Conservation (phyloP, 495 filamentous ascomycete species). For the Talaromyces trachyspermus region DNA sequence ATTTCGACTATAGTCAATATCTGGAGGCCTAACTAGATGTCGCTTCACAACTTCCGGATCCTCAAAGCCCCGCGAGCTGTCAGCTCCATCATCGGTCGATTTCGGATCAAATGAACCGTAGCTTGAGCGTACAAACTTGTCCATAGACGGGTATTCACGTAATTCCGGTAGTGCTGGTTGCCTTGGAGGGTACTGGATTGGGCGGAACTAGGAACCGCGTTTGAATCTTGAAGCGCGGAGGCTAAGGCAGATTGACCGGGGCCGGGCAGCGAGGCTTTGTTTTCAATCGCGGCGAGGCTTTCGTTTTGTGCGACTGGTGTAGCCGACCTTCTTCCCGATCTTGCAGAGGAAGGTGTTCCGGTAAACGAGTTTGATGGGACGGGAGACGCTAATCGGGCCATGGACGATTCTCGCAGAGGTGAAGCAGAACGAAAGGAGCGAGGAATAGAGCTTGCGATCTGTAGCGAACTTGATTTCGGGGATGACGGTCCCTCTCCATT, state of each 20-base stretch:
- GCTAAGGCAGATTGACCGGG: constrained; percentile 72
- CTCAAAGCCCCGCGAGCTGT: constrained; percentile 31
- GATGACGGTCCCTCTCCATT: constrained; percentile 34
- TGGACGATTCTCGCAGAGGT: constrained; percentile 55
- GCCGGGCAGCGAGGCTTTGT: constrained; percentile 43
- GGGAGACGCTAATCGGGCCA: constrained; percentile 65
- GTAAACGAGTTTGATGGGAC: constrained; percentile 45
- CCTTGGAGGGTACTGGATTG: constrained; percentile 46
- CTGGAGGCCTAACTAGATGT: constrained; percentile 67
- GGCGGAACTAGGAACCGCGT: constrained; percentile 41
- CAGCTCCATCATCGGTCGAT: constrained; percentile 28
- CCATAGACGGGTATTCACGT: constrained; percentile 20
- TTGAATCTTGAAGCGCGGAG: constrained; percentile 60
- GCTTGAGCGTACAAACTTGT: constrained; percentile 50
- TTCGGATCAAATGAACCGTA: constrained; percentile 76
- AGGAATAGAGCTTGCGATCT: constrained; percentile 29
- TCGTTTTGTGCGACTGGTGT: constrained; percentile 11
- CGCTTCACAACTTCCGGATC: constrained; percentile 74
- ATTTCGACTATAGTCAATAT: constrained; percentile 34
- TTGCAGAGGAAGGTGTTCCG: constrained; percentile 33
- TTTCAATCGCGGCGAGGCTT: constrained; percentile 28
- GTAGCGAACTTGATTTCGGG: constrained; percentile 26
- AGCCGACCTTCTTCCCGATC: constrained; percentile 10
- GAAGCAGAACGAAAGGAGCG: constrained; percentile 28
- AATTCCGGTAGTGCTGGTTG: constrained; percentile 46